Conservation (phyloP, 2,329 filamentous ascomycete genomes). For the Gnomoniopsis sp. region DNA sequence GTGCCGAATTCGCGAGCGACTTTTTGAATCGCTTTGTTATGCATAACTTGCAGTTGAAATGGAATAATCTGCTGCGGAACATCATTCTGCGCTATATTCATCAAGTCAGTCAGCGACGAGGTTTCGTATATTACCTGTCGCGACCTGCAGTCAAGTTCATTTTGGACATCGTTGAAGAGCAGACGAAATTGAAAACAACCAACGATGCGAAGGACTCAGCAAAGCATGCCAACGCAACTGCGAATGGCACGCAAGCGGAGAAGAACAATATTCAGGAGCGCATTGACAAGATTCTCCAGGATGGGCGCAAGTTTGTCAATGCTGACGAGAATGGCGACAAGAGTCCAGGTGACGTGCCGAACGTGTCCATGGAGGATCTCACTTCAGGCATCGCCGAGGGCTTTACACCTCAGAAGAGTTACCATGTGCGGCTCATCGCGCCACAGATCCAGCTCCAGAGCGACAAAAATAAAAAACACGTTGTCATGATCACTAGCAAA, state of each 20-base stretch:
- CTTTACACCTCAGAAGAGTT: slow-evolving; percentile 88
- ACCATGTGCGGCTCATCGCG: slow-evolving; percentile 90
- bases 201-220: slow-evolving; percentile 23
- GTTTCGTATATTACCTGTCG: slow-evolving; percentile 97
- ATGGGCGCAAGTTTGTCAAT: slow-evolving; percentile 78
- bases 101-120: slow-evolving; percentile 91
- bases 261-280: slow-evolving; percentile 68
- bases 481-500: slow-evolving; percentile 94
- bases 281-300: slow-evolving; percentile 79
- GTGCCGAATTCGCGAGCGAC: slow-evolving; percentile 83
- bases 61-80: slow-evolving; percentile 94
- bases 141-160: slow-evolving; percentile 96
- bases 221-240: slow-evolving; percentile 20
- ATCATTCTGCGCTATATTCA: slow-evolving; percentile 97
- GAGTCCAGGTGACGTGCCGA: slow-evolving; percentile 25
- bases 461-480: slow-evolving; percentile 95
- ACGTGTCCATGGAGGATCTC: slow-evolving; percentile 56
- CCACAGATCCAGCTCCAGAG: slow-evolving; percentile 98
- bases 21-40: slow-evolving; percentile 99
- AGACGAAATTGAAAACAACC: slow-evolving; percentile 65
- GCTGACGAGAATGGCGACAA: slow-evolving; percentile 52
- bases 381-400: slow-evolving; percentile 78
- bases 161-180: slow-evolving; percentile 93
- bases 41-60: slow-evolving; percentile 96
- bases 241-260: slow-evolving; percentile 33